A percentile compares a stretch with the other conserved stretches of the same genome.
These are phyloP conservation scores for Ophiocordyceps camponoti-leonardi DNA, from an alignment of 2,329 filamentous ascomycete genomes.

Conservation along the genomic window DNA sequence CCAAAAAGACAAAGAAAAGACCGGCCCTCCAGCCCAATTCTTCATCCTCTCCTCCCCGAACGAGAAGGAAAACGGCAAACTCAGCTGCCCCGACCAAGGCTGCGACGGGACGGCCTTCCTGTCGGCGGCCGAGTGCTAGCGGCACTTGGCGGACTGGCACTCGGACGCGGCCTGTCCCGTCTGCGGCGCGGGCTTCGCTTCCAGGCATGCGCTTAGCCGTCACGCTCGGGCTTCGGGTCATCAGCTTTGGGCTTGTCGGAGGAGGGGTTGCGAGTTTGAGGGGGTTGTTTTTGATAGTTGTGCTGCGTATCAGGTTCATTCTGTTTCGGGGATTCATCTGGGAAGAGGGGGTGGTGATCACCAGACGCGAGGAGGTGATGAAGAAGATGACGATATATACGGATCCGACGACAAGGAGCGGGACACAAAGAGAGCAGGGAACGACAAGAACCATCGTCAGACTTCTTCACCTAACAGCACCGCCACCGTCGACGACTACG, in stretches of 20 bases:
- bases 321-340: neutral
- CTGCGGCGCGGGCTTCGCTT: neutral
- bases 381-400: too few relatives aligned
- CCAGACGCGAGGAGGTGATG: too few relatives aligned
- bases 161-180: neutral
- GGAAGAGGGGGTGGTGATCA: too few relatives aligned
- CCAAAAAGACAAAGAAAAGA: neutral
- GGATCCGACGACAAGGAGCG: too few relatives aligned
- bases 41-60: neutral
- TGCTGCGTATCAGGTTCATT: neutral
- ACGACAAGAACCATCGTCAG: too few relatives aligned
- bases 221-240: neutral
- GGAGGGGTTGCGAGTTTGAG: neutral
- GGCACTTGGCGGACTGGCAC: slow-evolving; percentile 1
- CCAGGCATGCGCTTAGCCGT: neutral
- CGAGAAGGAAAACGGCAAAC: neutral
- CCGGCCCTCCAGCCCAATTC: neutral
- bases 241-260: neutral
- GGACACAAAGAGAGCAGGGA: too few relatives aligned
- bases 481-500: too few relatives aligned
- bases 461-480: too few relatives aligned
- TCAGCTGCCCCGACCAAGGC: neutral
- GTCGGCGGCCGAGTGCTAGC: neutral
- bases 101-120: neutral
- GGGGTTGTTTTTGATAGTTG: neutral